Base-by-base conservation (phyloP, 306 rosid species). In the Psophocarpus tetragonolobus region DNA sequence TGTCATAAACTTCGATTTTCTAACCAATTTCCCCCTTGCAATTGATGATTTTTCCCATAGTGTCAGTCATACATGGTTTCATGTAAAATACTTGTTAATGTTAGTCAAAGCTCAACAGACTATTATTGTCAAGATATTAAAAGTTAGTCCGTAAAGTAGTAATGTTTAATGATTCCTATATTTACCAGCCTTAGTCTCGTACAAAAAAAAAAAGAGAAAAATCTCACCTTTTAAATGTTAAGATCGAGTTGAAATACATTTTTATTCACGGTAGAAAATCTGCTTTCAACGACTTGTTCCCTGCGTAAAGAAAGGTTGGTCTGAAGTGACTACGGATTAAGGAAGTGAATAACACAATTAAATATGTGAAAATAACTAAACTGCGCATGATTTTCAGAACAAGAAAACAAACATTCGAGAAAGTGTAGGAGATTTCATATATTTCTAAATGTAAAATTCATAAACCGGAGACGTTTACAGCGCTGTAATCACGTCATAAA, bases 1-100 rank as follows among this genome's bases (percentile, higher is more conserved):
- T 63, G 61, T 63, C 80, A 54, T 68, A 41, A 35, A 39, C 24
- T 50, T 10, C 29, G 50, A 50, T n/a, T 74, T 68, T 50, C 21
- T 51, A 60, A 83, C 62, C 41, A 17, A 6, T 4, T 8, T 66
- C 48, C 24, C 12, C 24, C 11, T 65, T 36, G 8, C 32, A 4
- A 36, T 36, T 65, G 23, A 35, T 8, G 26, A 33, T 17, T 65
- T 9, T 65, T 61, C 38, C 29, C 8, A 5, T 15, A 1, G 17
- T 1, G 38, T 65, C 10, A 5, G 7, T 1, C 2, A 32, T 53
- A 15, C 2, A 32, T 53, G 21, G 21, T 53, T 66, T 33, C 42
- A 2, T 0, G n/a, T 9, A 21, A 36, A 56, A 58, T 68, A 41
- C 38, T 68, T 56, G 33, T 56, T 29, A 44, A 41, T 51, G 47